Base-by-base conservation (phyloP, 176 grass and related monocot genomes). In the Chloris gayana region DNA sequence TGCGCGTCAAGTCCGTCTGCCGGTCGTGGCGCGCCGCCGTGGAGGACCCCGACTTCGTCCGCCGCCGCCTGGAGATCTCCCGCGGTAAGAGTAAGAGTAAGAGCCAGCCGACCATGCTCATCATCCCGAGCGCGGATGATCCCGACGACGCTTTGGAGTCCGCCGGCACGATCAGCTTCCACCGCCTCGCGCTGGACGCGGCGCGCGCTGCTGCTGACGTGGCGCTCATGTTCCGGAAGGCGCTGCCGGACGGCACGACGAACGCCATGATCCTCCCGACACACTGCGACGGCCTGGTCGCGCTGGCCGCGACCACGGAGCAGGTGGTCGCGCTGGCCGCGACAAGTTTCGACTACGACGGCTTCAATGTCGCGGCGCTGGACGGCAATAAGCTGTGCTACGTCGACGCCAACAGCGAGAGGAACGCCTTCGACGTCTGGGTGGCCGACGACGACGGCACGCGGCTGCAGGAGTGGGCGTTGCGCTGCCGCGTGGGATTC, bases 231-330 rank as follows among this genome's bases (percentile, higher is more conserved):
- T 42, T 42, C 8, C 8, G 10, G 7, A 42, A 42, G 41, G 41
- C 41, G 31, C 6, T 85, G 9, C 5, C 50, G 0, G 17, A 85
- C 31, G 65, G 2, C 34, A 35, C 34, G 34, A 35, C 2, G 34
- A 35, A 35, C 34, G 34, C 34, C 34, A 35, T 35, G 34, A 35
- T 35, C 8, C 41, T 1, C 38, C 3, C 45, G 12, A 17, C 35
- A 58, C 76, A 85, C 76, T 85, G 84, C 60, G 27, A 80, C 46
- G 84, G 76, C 35, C 59, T 85, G 0, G 19, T 80, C 46, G 84
- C 76, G 0, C 0, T 73, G 30, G 21, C 71, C 49, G 10, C 41
- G 41, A 1, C 31, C 6, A 27, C 33, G 2, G 53, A 9, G 7
- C 0, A 0, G 37, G 3, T 44, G 1, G 62, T 63, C 35, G 57